Percentiles rank a stretch among this genome's conserved stretches.
phyloP scores from a whole-genome alignment of 257 asterid genomes.

The Nicotiana sylvestris region DNA sequence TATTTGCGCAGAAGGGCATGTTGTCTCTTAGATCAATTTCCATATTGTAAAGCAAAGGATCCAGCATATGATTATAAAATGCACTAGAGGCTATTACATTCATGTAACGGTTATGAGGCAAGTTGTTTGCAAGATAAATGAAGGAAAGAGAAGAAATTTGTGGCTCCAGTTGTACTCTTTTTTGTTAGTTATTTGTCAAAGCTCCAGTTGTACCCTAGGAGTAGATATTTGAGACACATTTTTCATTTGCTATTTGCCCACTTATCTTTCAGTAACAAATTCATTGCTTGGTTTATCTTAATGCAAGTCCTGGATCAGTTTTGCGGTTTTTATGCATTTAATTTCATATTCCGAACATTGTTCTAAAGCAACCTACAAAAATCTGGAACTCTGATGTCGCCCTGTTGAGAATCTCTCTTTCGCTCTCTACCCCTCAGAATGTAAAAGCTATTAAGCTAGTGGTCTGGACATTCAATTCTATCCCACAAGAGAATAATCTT shows the following conservation, averaged over 20 bases:
- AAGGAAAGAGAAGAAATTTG: conserved; percentile 3
- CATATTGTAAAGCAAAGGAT: conserved; percentile 11
- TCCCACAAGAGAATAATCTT: no score
- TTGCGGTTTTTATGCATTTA: background rate
- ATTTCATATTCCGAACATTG: background rate
- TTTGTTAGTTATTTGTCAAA: background rate
- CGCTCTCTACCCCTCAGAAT: background rate
- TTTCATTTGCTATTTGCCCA: background rate
- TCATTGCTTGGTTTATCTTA: background rate
- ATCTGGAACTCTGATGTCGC: background rate
- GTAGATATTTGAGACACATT: background rate
- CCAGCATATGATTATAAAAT: background rate
- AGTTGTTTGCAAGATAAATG: background rate
- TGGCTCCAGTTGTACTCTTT: background rate
- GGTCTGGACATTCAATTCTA: no score
- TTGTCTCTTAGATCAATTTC: background rate
- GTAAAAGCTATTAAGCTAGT: no score
- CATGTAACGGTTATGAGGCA: conserved; percentile 12
- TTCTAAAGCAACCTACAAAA: background rate
- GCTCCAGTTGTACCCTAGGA: background rate
- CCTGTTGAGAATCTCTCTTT: background rate
- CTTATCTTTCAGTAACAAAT: background rate
- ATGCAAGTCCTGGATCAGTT: background rate
- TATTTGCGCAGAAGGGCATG: background rate
- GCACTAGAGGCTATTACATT: conserved; percentile 6